Percentiles rank a stretch among this genome's conserved stretches.
Evolutionary conservation across 2,329 filamentous ascomycete species (phyloP).

Genomic region (Phaeomoniella chlamydospora): DNA sequence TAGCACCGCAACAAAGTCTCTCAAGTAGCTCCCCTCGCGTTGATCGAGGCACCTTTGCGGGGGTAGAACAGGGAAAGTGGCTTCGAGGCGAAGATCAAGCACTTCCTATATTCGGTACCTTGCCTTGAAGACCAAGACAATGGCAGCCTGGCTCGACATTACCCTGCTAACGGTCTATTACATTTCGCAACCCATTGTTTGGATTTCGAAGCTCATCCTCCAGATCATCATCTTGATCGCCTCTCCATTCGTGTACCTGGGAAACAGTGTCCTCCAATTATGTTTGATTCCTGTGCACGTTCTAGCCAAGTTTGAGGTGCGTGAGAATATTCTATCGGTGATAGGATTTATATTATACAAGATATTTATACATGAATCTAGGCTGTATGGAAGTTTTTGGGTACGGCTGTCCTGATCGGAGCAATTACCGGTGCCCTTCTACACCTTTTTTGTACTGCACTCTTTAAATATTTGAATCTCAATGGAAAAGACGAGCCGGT

Average conservation of each 20-base stretch:
- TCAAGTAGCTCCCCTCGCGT: no score
- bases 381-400: conserved; percentile 40
- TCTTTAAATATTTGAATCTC: conserved; percentile 31
- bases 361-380: conserved; percentile 10
- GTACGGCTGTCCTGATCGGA: conserved; percentile 54
- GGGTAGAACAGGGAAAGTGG: no score
- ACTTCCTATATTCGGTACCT: no score
- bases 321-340: conserved; percentile 9
- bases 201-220: conserved; percentile 22
- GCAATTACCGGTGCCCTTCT: conserved; percentile 46
- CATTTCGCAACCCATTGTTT: conserved; percentile 21
- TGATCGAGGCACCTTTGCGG: no score
- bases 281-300: conserved; percentile 34
- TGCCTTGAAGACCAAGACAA: no score
- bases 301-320: conserved; percentile 43
- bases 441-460: conserved; percentile 38
- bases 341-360: not conserved
- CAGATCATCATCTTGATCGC: conserved; percentile 24
- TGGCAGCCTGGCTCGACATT: conserved; percentile 9
- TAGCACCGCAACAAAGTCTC: no score
- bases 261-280: conserved; percentile 23
- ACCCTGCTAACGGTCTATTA: conserved; percentile 18
- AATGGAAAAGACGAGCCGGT: conserved; percentile 4
- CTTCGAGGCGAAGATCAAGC: no score
- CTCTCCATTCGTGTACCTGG: conserved; percentile 34